phyloP scores from a whole-genome alignment of 768 basidiomycete species.

The Mycena metata region DNA sequence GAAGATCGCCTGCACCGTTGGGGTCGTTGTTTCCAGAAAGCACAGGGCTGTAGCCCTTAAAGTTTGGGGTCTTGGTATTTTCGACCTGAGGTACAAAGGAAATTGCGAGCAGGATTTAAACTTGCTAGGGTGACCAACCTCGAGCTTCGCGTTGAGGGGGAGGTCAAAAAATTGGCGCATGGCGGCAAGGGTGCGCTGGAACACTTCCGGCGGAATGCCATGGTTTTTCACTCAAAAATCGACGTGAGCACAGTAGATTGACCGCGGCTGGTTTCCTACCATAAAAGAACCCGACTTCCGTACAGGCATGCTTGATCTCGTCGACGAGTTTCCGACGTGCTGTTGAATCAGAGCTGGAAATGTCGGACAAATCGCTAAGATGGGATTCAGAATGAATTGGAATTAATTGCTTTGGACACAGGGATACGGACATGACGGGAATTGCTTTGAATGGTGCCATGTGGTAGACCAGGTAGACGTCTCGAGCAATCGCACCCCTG shows the following conservation, averaged over 20 bases:
- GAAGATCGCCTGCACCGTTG: constrained; percentile 84
- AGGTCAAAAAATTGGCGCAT: constrained; percentile 78
- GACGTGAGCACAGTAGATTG: background rate
- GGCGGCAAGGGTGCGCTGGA: constrained; percentile 59
- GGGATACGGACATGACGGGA: constrained; percentile 54
- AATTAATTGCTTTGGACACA: background rate
- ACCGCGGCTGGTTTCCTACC: constrained; percentile 52
- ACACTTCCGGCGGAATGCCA: constrained; percentile 68
- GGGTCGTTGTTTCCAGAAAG: constrained; percentile 83
- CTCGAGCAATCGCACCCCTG: too few species aligned
- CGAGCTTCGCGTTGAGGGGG: constrained; percentile 72
- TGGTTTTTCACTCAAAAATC: constrained; percentile 77
- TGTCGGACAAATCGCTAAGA: constrained; percentile 55
- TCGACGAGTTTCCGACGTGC: constrained; percentile 62
- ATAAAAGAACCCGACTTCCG: constrained; percentile 90
- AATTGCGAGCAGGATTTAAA: background rate
- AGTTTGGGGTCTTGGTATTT: constrained; percentile 74
- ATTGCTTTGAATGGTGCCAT: constrained; percentile 49
- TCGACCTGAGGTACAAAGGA: constrained; percentile 65
- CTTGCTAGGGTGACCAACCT: constrained; percentile 60
- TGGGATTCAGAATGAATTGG: background rate
- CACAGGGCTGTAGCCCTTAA: constrained; percentile 82
- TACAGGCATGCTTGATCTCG: constrained; percentile 80
- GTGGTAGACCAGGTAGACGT: too few species aligned
- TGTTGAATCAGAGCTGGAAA: constrained; percentile 52